Evolutionary conservation across 1,139 yeast species (phyloP).

Genomic region (Ogataea hybrid): DNA sequence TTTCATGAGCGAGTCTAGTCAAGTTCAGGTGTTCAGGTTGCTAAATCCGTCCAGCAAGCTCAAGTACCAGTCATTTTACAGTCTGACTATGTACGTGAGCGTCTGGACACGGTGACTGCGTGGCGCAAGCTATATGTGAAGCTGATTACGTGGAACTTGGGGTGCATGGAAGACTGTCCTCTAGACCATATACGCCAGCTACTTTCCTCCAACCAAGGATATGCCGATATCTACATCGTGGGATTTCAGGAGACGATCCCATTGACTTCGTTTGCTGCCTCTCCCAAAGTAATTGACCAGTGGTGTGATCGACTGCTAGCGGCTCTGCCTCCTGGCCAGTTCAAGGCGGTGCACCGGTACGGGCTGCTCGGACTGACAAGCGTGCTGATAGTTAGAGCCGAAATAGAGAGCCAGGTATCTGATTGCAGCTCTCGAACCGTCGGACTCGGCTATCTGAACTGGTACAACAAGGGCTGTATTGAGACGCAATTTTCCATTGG

Average conservation of each 20-base stretch:
- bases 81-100: slow-evolving; percentile 21
- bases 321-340: slow-evolving; percentile 26
- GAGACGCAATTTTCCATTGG: slow-evolving; percentile 36
- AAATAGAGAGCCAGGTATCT: slow-evolving; percentile 37
- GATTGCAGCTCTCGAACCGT: slow-evolving; percentile 39
- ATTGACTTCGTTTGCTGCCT: slow-evolving; percentile 43
- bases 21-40: slow-evolving; percentile 15
- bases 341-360: slow-evolving; percentile 36
- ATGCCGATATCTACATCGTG: slow-evolving; percentile 41
- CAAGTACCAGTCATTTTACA: slow-evolving; percentile 18
- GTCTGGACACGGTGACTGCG: slow-evolving; percentile 10
- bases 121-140: slow-evolving; percentile 21
- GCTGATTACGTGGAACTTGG: slow-evolving; percentile 46
- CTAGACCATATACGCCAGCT: slow-evolving; percentile 25
- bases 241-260: slow-evolving; percentile 56
- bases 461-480: slow-evolving; percentile 63
- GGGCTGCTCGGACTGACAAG: slow-evolving; percentile 51
- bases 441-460: slow-evolving; percentile 54
- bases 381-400: slow-evolving; percentile 36
- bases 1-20: slow-evolving; percentile 4
- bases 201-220: slow-evolving; percentile 21
- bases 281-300: slow-evolving; percentile 38
- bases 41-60: slow-evolving; percentile 27
- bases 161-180: slow-evolving; percentile 37
- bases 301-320: slow-evolving; percentile 36